Evolutionary conservation across 257 asterid species (phyloP), one percentile per base, ranked within the genome.

Genomic region (Galeopsis tetrahit): DNA sequence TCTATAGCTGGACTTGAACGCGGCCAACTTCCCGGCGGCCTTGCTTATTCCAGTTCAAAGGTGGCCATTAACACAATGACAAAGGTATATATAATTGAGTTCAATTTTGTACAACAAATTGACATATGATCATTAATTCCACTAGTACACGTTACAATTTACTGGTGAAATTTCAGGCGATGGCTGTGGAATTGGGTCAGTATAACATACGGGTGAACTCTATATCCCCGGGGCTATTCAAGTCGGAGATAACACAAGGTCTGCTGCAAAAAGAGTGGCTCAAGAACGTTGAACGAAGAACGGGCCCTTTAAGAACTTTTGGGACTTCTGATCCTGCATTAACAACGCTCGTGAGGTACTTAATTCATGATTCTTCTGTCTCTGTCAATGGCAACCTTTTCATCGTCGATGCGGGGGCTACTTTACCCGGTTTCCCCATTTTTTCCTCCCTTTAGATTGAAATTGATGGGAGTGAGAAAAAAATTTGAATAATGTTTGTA

Each of bases 131-230:
- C 28, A 21, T 21, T 21, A 21, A 21, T 21, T 21, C 1, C 28
- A 21, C 1, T 21, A 21, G 28, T 21, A 0, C 28, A 21, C 1
- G 28, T 21, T 21, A 21, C 28, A 21, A 21, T 21, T 21, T 21
- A 21, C 28, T 21, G 1, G 1, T 44, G 15, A 46, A 46, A 46
- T 13, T 7, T 61, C 58, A 90, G 96, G 70, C 76, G 10, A 88
- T 90, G 97, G 96, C 97, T 0, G 2, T 85, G 68, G 96, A 88
- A 71, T 34, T 88, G 13, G 93, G 93, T 31, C 56, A 7, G 13
- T 65, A 84, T 69, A 76, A 82, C 6, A 88, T 90, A 66, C 70
- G 90, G 44, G 93, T 90, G 80, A 90, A 90, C 77, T 85, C 91
- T 7, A 78, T 90, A 71, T 81, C 96, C 83, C 91, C 1, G 79